These are phyloP conservation scores for Nidularia pulvinata DNA, from an alignment of 768 basidiomycete genomes.

Conservation along the genomic window DNA sequence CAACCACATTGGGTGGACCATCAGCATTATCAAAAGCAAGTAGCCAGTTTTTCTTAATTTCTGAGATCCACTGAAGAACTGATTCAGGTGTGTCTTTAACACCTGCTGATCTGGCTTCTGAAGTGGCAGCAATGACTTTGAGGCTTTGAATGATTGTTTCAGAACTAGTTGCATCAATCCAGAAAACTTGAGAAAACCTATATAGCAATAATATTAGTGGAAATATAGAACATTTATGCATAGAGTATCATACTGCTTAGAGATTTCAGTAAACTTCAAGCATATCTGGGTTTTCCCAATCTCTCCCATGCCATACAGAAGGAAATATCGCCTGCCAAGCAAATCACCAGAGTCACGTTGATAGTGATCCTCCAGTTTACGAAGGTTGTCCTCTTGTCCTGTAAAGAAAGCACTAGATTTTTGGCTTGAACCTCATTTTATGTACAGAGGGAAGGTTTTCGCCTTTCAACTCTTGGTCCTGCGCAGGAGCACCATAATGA, in stretches of 20 bases:
- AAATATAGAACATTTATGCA: background rate
- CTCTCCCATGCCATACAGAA: constrained; percentile 15
- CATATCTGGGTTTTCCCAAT: constrained; percentile 16
- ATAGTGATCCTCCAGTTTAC: no score
- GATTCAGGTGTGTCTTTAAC: background rate
- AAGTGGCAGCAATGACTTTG: background rate
- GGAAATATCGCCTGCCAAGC: no score
- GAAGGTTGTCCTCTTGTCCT: no score
- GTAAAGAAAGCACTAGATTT: no score
- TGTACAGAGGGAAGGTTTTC: no score
- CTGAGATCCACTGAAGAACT: constrained; percentile 9
- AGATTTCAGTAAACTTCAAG: constrained; percentile 9
- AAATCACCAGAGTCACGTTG: no score
- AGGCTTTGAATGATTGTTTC: constrained; percentile 8
- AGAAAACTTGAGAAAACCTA: constrained; percentile 12
- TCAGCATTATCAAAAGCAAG: constrained; percentile 15
- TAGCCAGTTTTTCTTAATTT: constrained; percentile 7
- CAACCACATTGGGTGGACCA: constrained; percentile 4
- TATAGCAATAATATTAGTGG: background rate
- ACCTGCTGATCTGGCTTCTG: background rate
- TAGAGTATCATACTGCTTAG: background rate
- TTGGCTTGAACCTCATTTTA: no score
- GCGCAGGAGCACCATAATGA: no score
- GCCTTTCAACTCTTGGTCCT: no score
- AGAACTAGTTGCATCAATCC: constrained; percentile 13